Percentiles rank a stretch among this genome's conserved stretches.
These are phyloP conservation scores for Candida anglica DNA, from an alignment of 805 yeast species.

Conservation along the genomic window DNA sequence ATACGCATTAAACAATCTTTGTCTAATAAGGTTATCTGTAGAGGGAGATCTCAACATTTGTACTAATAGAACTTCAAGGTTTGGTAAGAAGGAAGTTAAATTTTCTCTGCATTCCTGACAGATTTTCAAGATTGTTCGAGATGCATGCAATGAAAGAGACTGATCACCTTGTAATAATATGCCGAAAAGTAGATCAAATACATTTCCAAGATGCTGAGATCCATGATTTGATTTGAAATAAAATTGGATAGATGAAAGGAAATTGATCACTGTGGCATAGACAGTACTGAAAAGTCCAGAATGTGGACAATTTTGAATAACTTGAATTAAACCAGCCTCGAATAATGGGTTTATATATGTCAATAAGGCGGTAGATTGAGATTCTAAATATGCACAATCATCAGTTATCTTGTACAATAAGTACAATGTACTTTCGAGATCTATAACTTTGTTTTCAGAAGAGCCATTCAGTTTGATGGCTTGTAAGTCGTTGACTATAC, in stretches of 20 bases:
- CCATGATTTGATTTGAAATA: conserved; percentile 52
- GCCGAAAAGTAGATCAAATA: conserved; percentile 54
- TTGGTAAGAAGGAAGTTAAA: conserved; percentile 39
- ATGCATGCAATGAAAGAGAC: conserved; percentile 34
- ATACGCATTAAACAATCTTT: conserved; percentile 58
- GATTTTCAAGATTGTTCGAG: conserved; percentile 54
- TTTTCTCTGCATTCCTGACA: conserved; percentile 50
- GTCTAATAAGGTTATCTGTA: conserved; percentile 47
- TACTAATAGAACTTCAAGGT: conserved; percentile 44
- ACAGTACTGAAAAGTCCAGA: background rate
- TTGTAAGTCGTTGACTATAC: conserved; percentile 19
- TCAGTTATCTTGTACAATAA: conserved; percentile 54
- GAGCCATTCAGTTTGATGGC: too few species aligned
- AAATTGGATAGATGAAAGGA: conserved; percentile 57
- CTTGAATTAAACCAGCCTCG: conserved; percentile 15
- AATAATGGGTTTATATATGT: conserved; percentile 24
- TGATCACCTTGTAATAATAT: conserved; percentile 22
- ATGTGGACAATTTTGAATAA: conserved; percentile 9
- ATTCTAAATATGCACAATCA: conserved; percentile 38
- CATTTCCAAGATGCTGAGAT: conserved; percentile 38
- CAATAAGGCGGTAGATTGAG: conserved; percentile 18
- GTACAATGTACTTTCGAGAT: conserved; percentile 61
- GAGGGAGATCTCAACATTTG: conserved; percentile 41
- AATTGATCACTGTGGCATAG: conserved; percentile 47
- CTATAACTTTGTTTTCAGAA: conserved; percentile 21